Base-by-base conservation (phyloP, 1,139 yeast genomes). In the Taphrina confusa region DNA sequence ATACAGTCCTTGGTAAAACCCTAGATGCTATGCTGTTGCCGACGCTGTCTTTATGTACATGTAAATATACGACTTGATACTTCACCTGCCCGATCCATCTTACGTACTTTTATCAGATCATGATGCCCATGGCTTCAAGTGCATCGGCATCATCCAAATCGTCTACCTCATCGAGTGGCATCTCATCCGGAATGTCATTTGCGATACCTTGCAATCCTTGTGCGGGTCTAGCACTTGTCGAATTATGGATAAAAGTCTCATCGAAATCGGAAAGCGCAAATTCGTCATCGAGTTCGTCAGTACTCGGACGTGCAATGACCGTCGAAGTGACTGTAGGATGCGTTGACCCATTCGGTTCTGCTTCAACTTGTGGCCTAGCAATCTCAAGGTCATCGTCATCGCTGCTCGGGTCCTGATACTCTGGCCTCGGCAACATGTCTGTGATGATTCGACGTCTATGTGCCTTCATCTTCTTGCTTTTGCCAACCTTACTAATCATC, bases 401-500 rank as follows among this genome's bases (percentile, higher is more conserved):
- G 9, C 36, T 28, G 20, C 36, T 45, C 5, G 34, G 27, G 14
- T 22, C 37, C 18, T 39, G 25, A 9, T 25, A 16, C 14, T 27
- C 31, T 11, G 58, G 58, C 23, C 45, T 18, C 18, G 58, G 58
- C 44, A 54, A 37, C 36, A 54, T 20, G 28, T 44, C 58, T 4
- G 30, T 25, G 33, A 54, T 54, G 12, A 44, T 31, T 16, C 44
- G 54, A 2, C 56, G 33, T 31, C 61, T 39, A 22, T 27, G 33
- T 5, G 62, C 65, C 42, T 67, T 66, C 64, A 75, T 65, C 2
- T 61, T 63, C 9, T 66, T 61, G 16, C 66, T 66, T 20, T 65
- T 65, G 22, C 78, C 78, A 0, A 70, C 71, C 18, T 63, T 61
- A 31, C 71, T 67, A 11, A 73, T 67, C 49, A 75, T 65, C 18